Conservation (phyloP, 2,329 filamentous ascomycete genomes). For the Stagonosporopsis cucurbitacearum region DNA sequence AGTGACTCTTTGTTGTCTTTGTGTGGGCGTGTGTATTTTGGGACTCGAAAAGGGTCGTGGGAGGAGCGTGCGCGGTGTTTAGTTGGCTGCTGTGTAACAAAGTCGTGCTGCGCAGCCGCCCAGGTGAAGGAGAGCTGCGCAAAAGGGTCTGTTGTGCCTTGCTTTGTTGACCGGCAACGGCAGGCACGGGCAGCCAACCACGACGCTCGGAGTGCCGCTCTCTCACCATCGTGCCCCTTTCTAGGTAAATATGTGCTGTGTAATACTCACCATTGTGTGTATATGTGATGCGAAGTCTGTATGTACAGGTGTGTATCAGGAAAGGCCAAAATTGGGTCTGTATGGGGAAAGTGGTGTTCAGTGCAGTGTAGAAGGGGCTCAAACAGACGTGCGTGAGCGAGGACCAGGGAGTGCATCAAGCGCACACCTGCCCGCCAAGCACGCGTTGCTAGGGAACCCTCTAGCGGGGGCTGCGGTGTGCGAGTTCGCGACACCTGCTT, state of each 20-base stretch:
- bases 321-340: conserved; percentile 17
- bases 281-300: neutral
- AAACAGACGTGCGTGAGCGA: conserved; percentile 17
- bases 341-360: conserved; percentile 21
- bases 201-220: conserved; percentile 9
- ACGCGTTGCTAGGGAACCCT: conserved; percentile 18
- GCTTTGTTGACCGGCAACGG: conserved; percentile 21
- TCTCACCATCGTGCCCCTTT: neutral
- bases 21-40: conserved; percentile 9
- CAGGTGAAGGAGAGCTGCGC: neutral
- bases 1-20: conserved; percentile 12
- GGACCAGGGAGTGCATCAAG: conserved; percentile 34
- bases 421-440: conserved; percentile 32
- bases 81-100: conserved; percentile 6
- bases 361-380: conserved; percentile 23
- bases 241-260: conserved; percentile 1
- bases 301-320: conserved; percentile 14
- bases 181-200: conserved; percentile 26
- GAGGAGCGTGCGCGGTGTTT: conserved; percentile 13
- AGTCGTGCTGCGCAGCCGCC: conserved; percentile 6
- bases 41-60: neutral
- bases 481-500: conserved; percentile 10
- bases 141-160: conserved; percentile 27
- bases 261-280: conserved; percentile 29
- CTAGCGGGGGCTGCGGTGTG: conserved; percentile 11